A percentile compares a stretch with the other conserved stretches of the same genome.
phyloP scores from a whole-genome alignment of 1,139 yeast genomes.

The Pichia sp. region DNA sequence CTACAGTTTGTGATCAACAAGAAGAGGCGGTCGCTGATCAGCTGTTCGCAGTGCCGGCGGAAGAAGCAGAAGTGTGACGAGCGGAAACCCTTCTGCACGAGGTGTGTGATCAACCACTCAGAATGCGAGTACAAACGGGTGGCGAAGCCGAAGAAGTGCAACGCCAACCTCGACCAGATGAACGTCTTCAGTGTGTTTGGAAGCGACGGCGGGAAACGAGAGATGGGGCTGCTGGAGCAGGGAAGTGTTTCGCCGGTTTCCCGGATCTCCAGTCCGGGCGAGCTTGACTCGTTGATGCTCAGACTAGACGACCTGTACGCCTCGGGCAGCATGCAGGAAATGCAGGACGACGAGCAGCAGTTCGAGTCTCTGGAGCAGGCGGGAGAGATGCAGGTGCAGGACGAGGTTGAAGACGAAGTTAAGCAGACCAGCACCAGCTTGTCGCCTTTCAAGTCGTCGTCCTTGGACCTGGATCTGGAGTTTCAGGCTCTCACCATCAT shows the following conservation, averaged over 20 bases:
- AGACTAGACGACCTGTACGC: too few relatives aligned
- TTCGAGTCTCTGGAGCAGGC: too few relatives aligned
- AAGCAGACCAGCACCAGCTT: not conserved
- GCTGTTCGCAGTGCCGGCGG: constrained; percentile 26
- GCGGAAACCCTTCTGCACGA: constrained; percentile 53
- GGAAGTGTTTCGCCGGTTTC: not conserved
- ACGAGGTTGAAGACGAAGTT: not conserved
- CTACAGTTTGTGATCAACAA: constrained; percentile 11
- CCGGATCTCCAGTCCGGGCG: not conserved
- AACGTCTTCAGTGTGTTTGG: not conserved
- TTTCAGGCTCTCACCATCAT: constrained; percentile 5
- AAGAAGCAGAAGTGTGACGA: constrained; percentile 69
- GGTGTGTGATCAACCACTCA: constrained; percentile 40
- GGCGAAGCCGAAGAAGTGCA: not conserved
- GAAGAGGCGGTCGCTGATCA: constrained; percentile 15
- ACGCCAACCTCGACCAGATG: not conserved
- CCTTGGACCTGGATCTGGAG: constrained; percentile 2
- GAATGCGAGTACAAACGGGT: constrained; percentile 15
- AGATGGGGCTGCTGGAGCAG: not conserved
- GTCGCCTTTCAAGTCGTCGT: not conserved
- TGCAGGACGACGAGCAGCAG: too few relatives aligned
- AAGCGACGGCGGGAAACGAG: not conserved
- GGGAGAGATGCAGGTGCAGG: too few relatives aligned
- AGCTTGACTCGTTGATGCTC: too few relatives aligned
- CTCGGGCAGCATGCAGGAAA: too few relatives aligned